Evolutionary conservation across 2,329 filamentous ascomycete species (phyloP), one percentile per base, ranked within the genome.

Genomic region (Lomentospora prolificans): DNA sequence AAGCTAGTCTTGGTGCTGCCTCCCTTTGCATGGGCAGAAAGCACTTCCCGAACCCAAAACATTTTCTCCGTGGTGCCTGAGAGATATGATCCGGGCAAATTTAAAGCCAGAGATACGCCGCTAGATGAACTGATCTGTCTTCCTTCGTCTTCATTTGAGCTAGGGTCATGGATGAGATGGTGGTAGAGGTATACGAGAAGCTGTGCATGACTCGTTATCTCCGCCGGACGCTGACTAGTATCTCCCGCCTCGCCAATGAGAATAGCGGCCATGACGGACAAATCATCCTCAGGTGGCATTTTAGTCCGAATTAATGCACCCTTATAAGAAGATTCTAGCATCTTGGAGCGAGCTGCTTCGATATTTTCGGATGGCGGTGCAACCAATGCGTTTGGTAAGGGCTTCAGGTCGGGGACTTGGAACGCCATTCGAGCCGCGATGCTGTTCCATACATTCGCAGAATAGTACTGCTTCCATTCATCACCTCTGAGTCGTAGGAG

Each of bases 401-500:
- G 46, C 36, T 65, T 67, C 41, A 59, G 57, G 27, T 68, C 64
- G 0, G 66, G 64, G 1, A 59, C 59, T 2, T 58, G 57, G 5
- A 67, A 67, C 19, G 31, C n/a, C 60, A 65, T 64, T 4, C 66
- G 57, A 3, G 65, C 64, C 0, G 58, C 22, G 2, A 69, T 58
- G 10, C 64, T 58, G 0, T 66, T 57, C 67, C 67, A 69, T 0
- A 57, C 25, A 5, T 57, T 50, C 1, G 36, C 30, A 0, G 61
- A 65, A 44, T 69, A 69, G n/a, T 66, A 62, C 1, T 57, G 25
- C 0, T 57, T 56, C 67, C 67, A 69, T 8, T 66, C 65, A 1
- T 61, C 57, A 0, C 64, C 63, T 0, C 48, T 57, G 2, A 66
- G 46, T 2, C 57, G 60, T 14, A 64, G 66, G 0, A 67, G 58